Base-by-base conservation (phyloP, 2,329 filamentous ascomycete species). In the Pyrenochaeta sp. region DNA sequence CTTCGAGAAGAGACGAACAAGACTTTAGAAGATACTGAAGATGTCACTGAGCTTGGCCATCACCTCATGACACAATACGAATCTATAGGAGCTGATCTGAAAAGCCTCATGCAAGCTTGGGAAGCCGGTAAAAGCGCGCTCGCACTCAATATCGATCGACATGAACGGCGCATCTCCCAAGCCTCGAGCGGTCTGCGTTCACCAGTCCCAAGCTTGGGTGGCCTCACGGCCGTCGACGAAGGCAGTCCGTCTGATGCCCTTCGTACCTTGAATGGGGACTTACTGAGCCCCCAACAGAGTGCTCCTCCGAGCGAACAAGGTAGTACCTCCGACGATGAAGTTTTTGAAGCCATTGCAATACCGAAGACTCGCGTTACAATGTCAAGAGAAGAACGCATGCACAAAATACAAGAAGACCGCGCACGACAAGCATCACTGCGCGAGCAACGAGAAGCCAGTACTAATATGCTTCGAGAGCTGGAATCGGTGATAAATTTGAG, bases 51-150 rank as follows among this genome's bases (percentile, higher is more conserved):
- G 65, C 85, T 97, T 15, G 92, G 91, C 0, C 86, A 89, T 0
- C 89, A 88, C 61, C 84, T 98, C 39, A 89, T 97, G 84, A 81
- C 88, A 24, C 95, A 98, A 72, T 99, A 98, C 77, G 95, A 99
- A 55, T 94, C 93, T 4, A 96, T 99, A 62, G 95, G 95, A 2
- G 84, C 89, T 27, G 95, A 99, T 72, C 84, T 99, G 44, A 90
- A 90, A 74, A 79, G 77, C 44, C 72, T 84, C 19, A 75, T 82
- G 51, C 79, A 81, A 64, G 81, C 82, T 2, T 84, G 82, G 81
- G 82, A 84, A 60, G 66, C 76, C 51, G 95, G 94, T 50, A 94
- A 91, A 76, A 86, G 89, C n/a, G 89, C 92, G 5, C 82, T 99
- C 51, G 88, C 92, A 46, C 87, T 88, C 53, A 93, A 91, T 65